phyloP scores from a whole-genome alignment of 208 protist species.

The Crithidia bombi region DNA sequence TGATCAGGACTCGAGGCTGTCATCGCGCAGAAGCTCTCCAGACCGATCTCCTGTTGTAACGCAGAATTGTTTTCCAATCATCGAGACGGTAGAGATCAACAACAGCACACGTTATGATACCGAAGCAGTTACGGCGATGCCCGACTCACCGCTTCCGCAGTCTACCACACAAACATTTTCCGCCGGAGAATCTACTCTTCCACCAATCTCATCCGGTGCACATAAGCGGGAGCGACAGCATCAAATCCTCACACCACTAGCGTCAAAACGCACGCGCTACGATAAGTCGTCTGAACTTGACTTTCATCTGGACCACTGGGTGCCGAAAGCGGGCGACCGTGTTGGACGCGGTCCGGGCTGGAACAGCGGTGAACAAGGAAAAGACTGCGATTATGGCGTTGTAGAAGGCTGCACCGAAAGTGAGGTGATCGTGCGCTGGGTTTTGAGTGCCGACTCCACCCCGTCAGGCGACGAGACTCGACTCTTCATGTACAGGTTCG shows the following conservation, averaged over 20 bases:
- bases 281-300: slow-evolving; percentile 11
- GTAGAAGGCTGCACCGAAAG: slow-evolving; percentile 66
- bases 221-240: slow-evolving; percentile 20
- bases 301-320: slow-evolving; percentile 43
- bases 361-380: slow-evolving; percentile 61
- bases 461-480: slow-evolving; percentile 21
- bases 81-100: not conserved
- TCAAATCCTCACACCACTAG: slow-evolving; percentile 15
- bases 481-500: slow-evolving; percentile 76
- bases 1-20: slow-evolving; percentile 24
- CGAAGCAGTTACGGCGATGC: not conserved
- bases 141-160: slow-evolving; percentile 33
- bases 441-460: slow-evolving; percentile 55
- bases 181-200: slow-evolving; percentile 1
- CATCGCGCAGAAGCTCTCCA: slow-evolving; percentile 24
- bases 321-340: slow-evolving; percentile 60
- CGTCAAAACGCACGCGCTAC: slow-evolving; percentile 12
- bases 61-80: not conserved
- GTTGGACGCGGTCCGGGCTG: slow-evolving; percentile 81
- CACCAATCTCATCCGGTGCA: not conserved
- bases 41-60: slow-evolving; percentile 16
- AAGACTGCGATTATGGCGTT: slow-evolving; percentile 72
- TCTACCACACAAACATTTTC: slow-evolving; percentile 13
- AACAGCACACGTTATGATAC: not conserved
- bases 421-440: slow-evolving; percentile 76